Evolutionary conservation across 2,329 filamentous ascomycete genomes (phyloP), one percentile per base, ranked within the genome.

Genomic region (Emergomyces pasteurianus): DNA sequence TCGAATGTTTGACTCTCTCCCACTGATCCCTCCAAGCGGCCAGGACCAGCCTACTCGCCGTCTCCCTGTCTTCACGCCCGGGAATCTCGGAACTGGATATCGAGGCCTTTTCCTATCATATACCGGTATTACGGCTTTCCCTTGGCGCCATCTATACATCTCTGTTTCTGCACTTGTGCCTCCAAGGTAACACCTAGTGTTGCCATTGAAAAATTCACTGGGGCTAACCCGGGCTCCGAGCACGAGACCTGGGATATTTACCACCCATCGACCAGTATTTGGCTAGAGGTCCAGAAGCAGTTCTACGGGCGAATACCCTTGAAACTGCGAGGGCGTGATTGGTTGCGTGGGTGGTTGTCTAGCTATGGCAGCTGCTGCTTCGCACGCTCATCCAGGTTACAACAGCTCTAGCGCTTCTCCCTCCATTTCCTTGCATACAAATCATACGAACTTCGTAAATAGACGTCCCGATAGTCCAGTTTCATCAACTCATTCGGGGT

Each of bases 361-460:
- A 46, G 60, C 55, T 52, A 61, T 61, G 60, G 60, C 60, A 58
- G 50, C 57, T 23, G 54, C 54, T 38, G 31, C 57, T 49, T 56
- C 57, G 26, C 60, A 58, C 38, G 23, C 38, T 23, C 26, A 53
- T 55, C 43, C 28, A 53, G 55, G 36, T 53, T 58, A 40, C 46
- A 60, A 26, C 23, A 50, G 52, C 56, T 38, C 54, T 56, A 62
- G 28, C 34, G 21, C 61, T 38, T 60, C 54, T 6, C 43, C 43
- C 38, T n/a, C 59, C 31, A 36, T n/a, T 60, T 62, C 61, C 62
- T 62, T 60, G 21, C 43, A 75, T 67, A 70, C 71, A 63, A 74
- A 71, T 64, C 78, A 79, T 63, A 65, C 76, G 68, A 74, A 72
- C 67, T 69, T 75, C 65, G 68, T 73, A 62, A 78, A 79, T 69